Percentiles rank a stretch among this genome's conserved stretches.
phyloP scores from a whole-genome alignment of 176 grass and related monocot species.

The Hyparrhenia diplandra region DNA sequence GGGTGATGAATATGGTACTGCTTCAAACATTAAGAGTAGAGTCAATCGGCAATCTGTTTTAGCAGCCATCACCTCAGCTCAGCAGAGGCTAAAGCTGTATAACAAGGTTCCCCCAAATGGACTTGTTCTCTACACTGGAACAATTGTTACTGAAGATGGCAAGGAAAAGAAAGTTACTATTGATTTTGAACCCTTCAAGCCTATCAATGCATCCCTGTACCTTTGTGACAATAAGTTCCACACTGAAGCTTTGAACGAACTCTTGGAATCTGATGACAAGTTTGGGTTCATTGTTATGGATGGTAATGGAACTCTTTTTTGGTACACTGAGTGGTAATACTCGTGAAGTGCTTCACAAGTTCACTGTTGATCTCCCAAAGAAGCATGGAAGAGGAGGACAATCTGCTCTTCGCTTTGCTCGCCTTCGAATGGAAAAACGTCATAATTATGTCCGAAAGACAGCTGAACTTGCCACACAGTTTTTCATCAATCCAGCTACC shows the following conservation, averaged over 20 bases:
- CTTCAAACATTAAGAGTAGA: conserved; percentile 69
- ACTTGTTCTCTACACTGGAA: conserved; percentile 71
- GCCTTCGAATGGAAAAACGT: conserved; percentile 66
- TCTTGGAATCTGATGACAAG: conserved; percentile 77
- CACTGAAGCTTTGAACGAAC: conserved; percentile 70
- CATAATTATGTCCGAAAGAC: conserved; percentile 81
- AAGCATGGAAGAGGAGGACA: conserved; percentile 79
- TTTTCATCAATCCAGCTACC: conserved; percentile 74
- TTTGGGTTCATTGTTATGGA: conserved; percentile 83
- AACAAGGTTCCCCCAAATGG: conserved; percentile 73
- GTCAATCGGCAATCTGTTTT: conserved; percentile 70
- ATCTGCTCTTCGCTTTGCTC: conserved; percentile 68
- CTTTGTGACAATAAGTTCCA: conserved; percentile 81
- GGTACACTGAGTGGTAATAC: conserved; percentile 72
- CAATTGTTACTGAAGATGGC: conserved; percentile 68
- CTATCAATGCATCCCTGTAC: conserved; percentile 70
- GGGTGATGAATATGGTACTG: conserved; percentile 80
- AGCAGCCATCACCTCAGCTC: conserved; percentile 74
- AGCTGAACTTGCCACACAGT: conserved; percentile 77
- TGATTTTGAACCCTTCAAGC: conserved; percentile 72
- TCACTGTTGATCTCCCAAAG: conserved; percentile 78
- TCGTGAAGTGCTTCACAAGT: conserved; percentile 69
- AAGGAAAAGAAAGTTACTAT: conserved; percentile 85
- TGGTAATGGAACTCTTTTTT: conserved; percentile 75
- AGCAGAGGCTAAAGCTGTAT: conserved; percentile 75